Base-by-base conservation (phyloP, 1,139 yeast species). In the Suhomyces choctaworum region DNA sequence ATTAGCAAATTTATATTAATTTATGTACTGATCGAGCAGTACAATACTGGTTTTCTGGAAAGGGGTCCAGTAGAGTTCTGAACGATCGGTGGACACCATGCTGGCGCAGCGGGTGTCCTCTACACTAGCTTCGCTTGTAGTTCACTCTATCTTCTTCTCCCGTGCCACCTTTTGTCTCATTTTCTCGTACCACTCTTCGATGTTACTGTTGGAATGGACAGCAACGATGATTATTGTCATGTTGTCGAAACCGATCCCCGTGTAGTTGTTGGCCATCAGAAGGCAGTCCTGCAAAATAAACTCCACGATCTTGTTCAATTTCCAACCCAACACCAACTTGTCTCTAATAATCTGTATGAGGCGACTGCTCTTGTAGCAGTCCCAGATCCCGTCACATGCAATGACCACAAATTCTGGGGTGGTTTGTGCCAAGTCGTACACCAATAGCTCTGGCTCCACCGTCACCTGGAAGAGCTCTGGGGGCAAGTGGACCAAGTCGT, bases 331-430 rank as follows among this genome's bases (percentile, higher is more conserved):
- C 1, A 74, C 65, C 32, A 83, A 58, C 48, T 79, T 76, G 45
- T 77, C 76, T 48, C 87, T 67, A 32, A 84, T 76, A 22, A 76
- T 55, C 16, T 66, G 60, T 2, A 80, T 60, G 32, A 84, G 52
- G 34, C 78, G 76, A 32, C 66, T 69, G 45, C 81, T 80, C 37
- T 76, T 76, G 57, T 78, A 82, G 45, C 88, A 81, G 53, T 83
- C 92, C 90, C 89, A 83, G 22, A 83, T 77, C 15, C 92, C 92
- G 58, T 83, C 92, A 50, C 92, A 82, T 0, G 89, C 90, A 32
- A 82, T 51, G 1, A 82, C 73, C 14, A 82, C 48, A 48, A 82
- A 83, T 49, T 82, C 89, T 24, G 86, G 88, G 8, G 50, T 46
- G 7, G 53, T 39, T 29, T 44, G 44, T n/a, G 60, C 49, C 36